Evolutionary conservation across 257 asterid genomes (phyloP).

Genomic region (Nicotiana sylvestris): DNA sequence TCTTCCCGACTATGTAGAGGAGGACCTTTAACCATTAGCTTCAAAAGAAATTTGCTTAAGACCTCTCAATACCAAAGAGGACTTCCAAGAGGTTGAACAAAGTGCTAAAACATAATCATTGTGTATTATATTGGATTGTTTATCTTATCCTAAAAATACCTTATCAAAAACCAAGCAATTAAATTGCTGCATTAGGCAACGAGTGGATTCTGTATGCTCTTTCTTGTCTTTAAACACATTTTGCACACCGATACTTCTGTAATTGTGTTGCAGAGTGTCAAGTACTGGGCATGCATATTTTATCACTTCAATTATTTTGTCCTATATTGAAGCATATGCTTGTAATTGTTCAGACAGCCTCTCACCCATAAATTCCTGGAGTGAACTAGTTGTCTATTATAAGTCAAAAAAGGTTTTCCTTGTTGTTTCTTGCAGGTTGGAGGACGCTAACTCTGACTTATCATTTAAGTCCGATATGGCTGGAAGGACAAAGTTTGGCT

Average conservation of each 20-base stretch:
- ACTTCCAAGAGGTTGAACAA: background rate
- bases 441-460: slow-evolving; percentile 43
- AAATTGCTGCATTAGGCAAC: slow-evolving; percentile 5
- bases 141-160: too few species aligned
- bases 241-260: background rate
- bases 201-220: slow-evolving; percentile 2
- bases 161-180: too few species aligned
- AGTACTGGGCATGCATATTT: background rate
- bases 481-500: slow-evolving; percentile 49
- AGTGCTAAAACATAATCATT: too few species aligned
- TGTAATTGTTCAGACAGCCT: background rate
- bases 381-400: background rate
- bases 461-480: slow-evolving; percentile 73
- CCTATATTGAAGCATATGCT: background rate
- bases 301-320: background rate
- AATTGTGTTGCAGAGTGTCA: background rate
- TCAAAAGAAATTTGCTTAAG: background rate
- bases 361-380: background rate
- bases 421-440: slow-evolving; percentile 45
- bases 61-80: background rate
- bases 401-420: background rate
- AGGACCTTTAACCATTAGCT: background rate
- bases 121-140: too few species aligned
- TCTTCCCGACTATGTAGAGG: background rate
- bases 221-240: background rate